Evolutionary conservation across 371 early-diverging fungal genomes (phyloP), one percentile per base, ranked within the genome.

Genomic region (Hamiltosporidium magnivora): DNA sequence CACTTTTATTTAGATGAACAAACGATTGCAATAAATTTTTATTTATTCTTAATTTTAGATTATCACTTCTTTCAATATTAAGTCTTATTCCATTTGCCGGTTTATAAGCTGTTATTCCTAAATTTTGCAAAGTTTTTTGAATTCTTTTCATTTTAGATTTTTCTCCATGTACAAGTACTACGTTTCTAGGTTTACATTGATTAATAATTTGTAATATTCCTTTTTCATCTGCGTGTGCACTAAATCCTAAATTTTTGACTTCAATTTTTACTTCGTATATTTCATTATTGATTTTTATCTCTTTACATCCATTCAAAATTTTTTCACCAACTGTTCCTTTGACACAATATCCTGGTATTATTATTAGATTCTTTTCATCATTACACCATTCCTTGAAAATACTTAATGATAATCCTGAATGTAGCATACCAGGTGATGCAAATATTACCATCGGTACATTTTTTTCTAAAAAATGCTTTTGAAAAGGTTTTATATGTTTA

Each of bases 91-190:
- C 25, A 25, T 25, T 25, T 25, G 25, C 25, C 25, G 25, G 25
- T 25, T 25, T 25, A 25, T 25, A 25, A 25, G 25, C 25, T 25
- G 25, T 25, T 25, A 25, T 25, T 25, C 25, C 25, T 25, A 25
- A 25, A 25, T 25, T 25, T 25, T 25, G 25, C 49, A 49, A 49
- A 6, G 49, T 12, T 8, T 55, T 36, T n/a, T 36, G 3, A 55
- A 55, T 55, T 36, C 37, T 60, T n/a, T 9, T 41, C 95, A 96
- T 96, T 64, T 89, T 87, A 4, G 79, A 79, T 75, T 87, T 87
- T 72, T 96, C 96, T 1, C 99, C 99, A 73, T 98, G 99, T 0
- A 98, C 96, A n/a, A 98, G 81, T 40, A 96, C 88, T 0, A 98
- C 93, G 80, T 94, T 89, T 39, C 86, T 84, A 4, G 96, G 93